Evolutionary conservation across 257 asterid genomes (phyloP).

Genomic region (Striga asiatica): DNA sequence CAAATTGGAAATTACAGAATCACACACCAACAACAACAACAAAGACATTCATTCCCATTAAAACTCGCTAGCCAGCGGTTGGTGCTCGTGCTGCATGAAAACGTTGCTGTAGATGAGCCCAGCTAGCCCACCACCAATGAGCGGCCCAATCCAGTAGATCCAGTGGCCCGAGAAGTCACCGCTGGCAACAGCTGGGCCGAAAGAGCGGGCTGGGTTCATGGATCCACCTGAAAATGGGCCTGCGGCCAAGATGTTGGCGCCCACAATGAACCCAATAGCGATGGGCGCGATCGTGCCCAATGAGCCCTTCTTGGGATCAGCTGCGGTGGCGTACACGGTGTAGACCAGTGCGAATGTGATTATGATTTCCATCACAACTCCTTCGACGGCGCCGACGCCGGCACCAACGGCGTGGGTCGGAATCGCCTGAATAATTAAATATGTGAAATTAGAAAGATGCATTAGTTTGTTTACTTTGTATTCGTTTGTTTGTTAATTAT

Average conservation of each 20-base stretch:
- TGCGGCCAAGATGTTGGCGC: constrained; percentile 87
- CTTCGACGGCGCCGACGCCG: constrained; percentile 56
- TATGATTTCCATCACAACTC: constrained; percentile 69
- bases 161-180: constrained; percentile 51
- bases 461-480: not conserved
- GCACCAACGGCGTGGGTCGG: constrained; percentile 50
- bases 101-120: constrained; percentile 52
- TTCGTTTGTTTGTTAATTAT: too few relatives aligned
- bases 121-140: constrained; percentile 68
- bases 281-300: constrained; percentile 78
- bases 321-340: constrained; percentile 91
- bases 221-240: constrained; percentile 96
- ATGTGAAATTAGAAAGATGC: not conserved
- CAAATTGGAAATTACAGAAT: constrained; percentile 13
- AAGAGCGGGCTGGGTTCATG: constrained; percentile 92
- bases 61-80: constrained; percentile 40
- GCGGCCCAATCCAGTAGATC: constrained; percentile 94
- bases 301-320: constrained; percentile 80
- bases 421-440: constrained; percentile 33
- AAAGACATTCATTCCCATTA: constrained; percentile 13
- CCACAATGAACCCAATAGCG: constrained; percentile 84
- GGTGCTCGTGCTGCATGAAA: constrained; percentile 42
- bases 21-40: too few relatives aligned
- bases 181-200: constrained; percentile 69
- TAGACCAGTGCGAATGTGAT: constrained; percentile 77